A percentile compares a stretch with the other conserved stretches of the same genome.
Evolutionary conservation across 257 asterid species (phyloP).

Genomic region (Lycium barbarum): DNA sequence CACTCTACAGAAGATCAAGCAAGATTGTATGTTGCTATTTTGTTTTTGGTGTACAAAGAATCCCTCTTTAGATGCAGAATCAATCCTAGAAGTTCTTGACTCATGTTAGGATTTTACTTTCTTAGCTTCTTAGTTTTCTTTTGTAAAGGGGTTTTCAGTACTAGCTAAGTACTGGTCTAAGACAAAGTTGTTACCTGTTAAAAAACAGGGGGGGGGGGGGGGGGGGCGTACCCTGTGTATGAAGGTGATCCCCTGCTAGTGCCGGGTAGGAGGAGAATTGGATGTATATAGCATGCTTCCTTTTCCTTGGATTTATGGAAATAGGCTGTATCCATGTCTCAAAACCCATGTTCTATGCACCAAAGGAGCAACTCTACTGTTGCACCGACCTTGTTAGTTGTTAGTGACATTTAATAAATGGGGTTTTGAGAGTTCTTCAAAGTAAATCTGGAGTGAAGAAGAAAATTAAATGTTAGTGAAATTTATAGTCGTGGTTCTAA

Average conservation of each 20-base stretch:
- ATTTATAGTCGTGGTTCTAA: neutral
- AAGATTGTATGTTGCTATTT: too few relatives aligned
- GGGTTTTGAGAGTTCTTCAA: neutral
- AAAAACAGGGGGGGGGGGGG: too few relatives aligned
- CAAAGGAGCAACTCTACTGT: neutral
- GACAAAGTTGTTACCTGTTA: neutral
- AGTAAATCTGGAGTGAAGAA: neutral
- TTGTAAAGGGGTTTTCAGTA: too few relatives aligned
- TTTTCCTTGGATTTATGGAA: conserved; percentile 9
- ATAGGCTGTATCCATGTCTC: neutral
- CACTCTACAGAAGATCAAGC: too few relatives aligned
- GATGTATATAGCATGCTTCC: neutral
- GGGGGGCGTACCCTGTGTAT: neutral
- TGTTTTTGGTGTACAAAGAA: too few relatives aligned
- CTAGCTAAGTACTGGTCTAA: too few relatives aligned
- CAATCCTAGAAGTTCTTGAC: too few relatives aligned
- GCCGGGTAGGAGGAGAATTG: neutral
- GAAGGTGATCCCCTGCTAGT: neutral
- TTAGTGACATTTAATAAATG: neutral
- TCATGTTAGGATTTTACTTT: too few relatives aligned
- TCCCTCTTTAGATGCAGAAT: too few relatives aligned
- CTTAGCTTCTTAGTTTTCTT: too few relatives aligned
- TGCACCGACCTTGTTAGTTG: neutral
- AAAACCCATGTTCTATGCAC: neutral
- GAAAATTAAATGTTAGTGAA: neutral